Evolutionary conservation across 2,329 filamentous ascomycete species (phyloP).

Genomic region (Paecilomyces fulvus): DNA sequence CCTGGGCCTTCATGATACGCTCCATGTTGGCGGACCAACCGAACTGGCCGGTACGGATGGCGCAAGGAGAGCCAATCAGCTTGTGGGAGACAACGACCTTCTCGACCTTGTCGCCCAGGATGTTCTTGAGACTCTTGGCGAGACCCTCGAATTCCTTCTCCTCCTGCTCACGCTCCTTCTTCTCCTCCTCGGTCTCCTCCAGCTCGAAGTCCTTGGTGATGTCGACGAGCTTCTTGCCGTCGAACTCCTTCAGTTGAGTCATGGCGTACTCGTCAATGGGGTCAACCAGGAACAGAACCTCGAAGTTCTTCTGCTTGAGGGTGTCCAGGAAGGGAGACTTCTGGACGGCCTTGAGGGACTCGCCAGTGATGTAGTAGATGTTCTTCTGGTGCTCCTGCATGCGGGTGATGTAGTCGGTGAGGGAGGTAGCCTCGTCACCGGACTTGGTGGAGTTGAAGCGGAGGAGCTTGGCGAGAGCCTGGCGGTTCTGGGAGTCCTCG

Average conservation of each 20-base stretch:
- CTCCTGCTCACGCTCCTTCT: conserved; percentile 86
- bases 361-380: conserved; percentile 99
- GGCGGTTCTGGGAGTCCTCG: conserved; percentile 98
- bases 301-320: conserved; percentile 98
- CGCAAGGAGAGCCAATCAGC: conserved; percentile 86
- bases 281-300: conserved; percentile 98
- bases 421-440: conserved; percentile 88
- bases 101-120: conserved; percentile 98
- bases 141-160: conserved; percentile 97
- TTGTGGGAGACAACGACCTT: conserved; percentile 99
- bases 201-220: conserved; percentile 99
- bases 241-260: conserved; percentile 99
- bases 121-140: conserved; percentile 97
- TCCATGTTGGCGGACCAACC: conserved; percentile 99
- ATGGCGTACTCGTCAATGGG: conserved; percentile 99
- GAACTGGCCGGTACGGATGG: conserved; percentile 98
- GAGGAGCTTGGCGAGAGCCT: conserved; percentile 88
- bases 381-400: conserved; percentile 99
- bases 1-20: conserved; percentile 99
- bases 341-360: conserved; percentile 95
- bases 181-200: conserved; percentile 99
- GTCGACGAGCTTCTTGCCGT: conserved; percentile 99
- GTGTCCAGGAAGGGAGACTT: conserved; percentile 99
- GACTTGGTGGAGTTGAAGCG: conserved; percentile 99
- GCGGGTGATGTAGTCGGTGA: conserved; percentile 95